These are phyloP conservation scores for Acanthamoeba culbertsoni DNA, from an alignment of 208 protist genomes.

Conservation along the genomic window DNA sequence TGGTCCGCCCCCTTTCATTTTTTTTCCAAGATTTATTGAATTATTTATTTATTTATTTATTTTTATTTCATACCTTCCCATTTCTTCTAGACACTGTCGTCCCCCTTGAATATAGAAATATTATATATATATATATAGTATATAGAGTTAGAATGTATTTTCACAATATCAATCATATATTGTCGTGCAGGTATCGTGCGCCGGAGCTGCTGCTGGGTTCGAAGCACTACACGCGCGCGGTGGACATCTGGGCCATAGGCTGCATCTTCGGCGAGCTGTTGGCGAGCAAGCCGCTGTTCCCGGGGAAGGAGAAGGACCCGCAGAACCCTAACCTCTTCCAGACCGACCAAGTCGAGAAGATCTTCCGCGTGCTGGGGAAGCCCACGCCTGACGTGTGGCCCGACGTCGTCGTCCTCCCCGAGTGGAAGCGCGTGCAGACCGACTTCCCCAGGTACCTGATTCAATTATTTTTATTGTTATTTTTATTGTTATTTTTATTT, in stretches of 20 bases:
- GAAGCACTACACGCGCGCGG: constrained; percentile 42
- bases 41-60: not conserved
- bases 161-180: not conserved
- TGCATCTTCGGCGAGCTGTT: constrained; percentile 91
- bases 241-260: constrained; percentile 90
- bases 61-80: not conserved
- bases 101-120: not conserved
- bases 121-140: not conserved
- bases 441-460: not conserved
- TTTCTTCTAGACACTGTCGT: not conserved
- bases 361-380: constrained; percentile 69
- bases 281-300: constrained; percentile 30
- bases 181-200: constrained; percentile 72
- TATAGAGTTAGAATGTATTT: not conserved
- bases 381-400: constrained; percentile 63
- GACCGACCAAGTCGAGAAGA: constrained; percentile 64
- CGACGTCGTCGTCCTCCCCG: constrained; percentile 62
- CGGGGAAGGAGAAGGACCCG: constrained; percentile 54
- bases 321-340: constrained; percentile 56
- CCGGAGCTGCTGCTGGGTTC: constrained; percentile 76
- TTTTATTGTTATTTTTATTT: not conserved
- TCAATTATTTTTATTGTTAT: not conserved
- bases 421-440: constrained; percentile 58
- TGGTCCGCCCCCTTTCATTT: constrained; percentile 74
- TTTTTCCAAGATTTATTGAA: constrained; percentile 75